Evolutionary conservation across 1,284 basidiomycete species (phyloP).

Genomic region (Anthracocystis setariae): DNA sequence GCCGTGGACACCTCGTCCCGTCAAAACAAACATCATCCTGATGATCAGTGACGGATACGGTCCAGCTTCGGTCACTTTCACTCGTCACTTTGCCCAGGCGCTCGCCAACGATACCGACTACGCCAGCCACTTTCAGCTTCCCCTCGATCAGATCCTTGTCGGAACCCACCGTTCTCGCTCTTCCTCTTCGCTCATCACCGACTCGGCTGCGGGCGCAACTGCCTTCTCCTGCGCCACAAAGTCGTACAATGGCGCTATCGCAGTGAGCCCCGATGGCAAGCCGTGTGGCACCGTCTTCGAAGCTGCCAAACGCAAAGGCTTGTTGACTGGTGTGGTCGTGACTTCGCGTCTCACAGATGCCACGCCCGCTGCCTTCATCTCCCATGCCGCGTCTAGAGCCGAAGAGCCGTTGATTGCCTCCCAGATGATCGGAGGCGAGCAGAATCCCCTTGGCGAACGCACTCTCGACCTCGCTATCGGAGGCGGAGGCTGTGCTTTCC

Average conservation of each 20-base stretch:
- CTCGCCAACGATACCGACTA: conserved; percentile 48
- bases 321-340: conserved; percentile 67
- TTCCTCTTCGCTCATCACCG: conserved; percentile 67
- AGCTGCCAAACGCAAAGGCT: conserved; percentile 67
- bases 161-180: conserved; percentile 66
- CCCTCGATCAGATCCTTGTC: conserved; percentile 67
- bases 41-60: conserved; percentile 69
- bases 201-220: conserved; percentile 68
- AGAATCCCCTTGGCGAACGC: conserved; percentile 41
- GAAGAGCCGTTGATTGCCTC: conserved; percentile 50
- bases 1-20: conserved; percentile 31
- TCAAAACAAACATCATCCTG: conserved; percentile 67
- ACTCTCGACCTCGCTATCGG: conserved; percentile 68
- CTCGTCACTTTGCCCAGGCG: conserved; percentile 62
- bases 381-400: conserved; percentile 61
- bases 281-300: conserved; percentile 69
- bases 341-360: conserved; percentile 63
- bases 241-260: conserved; percentile 69
- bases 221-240: conserved; percentile 68
- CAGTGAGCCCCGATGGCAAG: conserved; percentile 53
- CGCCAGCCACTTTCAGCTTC: conserved; percentile 41
- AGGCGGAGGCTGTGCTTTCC: conserved; percentile 68
- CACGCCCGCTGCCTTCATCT: conserved; percentile 68
- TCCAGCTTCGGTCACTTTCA: conserved; percentile 66
- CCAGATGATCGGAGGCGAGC: conserved; percentile 36